phyloP scores from a whole-genome alignment of 176 grass and related monocot genomes.

The Oryza australiensis region DNA sequence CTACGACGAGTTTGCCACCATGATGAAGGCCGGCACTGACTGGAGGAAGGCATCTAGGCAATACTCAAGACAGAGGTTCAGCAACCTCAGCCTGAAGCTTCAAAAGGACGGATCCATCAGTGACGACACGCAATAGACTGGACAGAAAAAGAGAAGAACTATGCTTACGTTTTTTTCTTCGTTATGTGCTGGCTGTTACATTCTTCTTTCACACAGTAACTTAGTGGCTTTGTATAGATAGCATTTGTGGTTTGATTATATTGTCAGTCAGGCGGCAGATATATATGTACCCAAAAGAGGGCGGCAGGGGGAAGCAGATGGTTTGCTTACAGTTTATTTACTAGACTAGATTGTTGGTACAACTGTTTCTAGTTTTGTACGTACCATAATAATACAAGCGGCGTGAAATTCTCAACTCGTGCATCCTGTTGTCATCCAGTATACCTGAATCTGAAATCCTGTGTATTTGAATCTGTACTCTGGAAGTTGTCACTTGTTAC shows the following conservation, averaged over 20 bases:
- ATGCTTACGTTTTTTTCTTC: background rate
- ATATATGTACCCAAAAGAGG: background rate
- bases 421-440: background rate
- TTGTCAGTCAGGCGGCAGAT: background rate
- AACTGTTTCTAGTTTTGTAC: constrained; percentile 5
- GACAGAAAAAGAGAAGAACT: background rate
- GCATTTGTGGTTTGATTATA: background rate
- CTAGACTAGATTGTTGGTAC: constrained; percentile 7
- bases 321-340: background rate
- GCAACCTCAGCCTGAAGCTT: constrained; percentile 70
- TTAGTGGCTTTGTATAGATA: constrained; percentile 38
- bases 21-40: constrained; percentile 95
- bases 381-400: background rate
- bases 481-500: no score
- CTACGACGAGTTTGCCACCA: constrained; percentile 62
- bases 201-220: background rate
- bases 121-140: constrained; percentile 8
- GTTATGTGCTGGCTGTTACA: background rate
- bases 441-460: background rate
- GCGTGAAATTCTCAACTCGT: background rate
- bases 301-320: background rate
- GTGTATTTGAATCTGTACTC: background rate
- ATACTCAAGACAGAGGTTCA: constrained; percentile 85
- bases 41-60: constrained; percentile 95
- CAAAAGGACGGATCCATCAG: constrained; percentile 58